These are phyloP conservation scores for Paraconiothyrium brasiliense DNA, from an alignment of 2,329 filamentous ascomycete genomes.

Conservation along the genomic window DNA sequence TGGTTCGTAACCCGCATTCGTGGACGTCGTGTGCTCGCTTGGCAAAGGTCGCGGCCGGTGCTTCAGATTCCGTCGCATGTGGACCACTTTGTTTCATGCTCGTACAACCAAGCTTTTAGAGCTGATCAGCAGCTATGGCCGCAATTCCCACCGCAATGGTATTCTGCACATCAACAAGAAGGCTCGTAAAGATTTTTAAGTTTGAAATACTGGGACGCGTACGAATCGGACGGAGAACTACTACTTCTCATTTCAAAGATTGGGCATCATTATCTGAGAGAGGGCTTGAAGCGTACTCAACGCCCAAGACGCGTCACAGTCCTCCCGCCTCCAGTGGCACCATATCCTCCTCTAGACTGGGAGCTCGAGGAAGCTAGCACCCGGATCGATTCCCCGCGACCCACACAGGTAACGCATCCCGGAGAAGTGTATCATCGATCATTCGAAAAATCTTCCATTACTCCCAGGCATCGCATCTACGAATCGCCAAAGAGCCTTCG, in stretches of 20 bases:
- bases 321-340: neutral
- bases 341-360: neutral
- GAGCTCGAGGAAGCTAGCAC: neutral
- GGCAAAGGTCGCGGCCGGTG: constrained; percentile 5
- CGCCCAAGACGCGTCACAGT: neutral
- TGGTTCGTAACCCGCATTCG: constrained; percentile 3
- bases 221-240: too few relatives aligned
- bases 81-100: constrained; percentile 7
- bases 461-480: neutral
- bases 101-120: neutral
- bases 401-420: constrained; percentile 4
- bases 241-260: neutral
- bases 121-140: constrained; percentile 1
- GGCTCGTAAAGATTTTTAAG: neutral
- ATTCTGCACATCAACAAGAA: neutral
- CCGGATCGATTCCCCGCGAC: neutral
- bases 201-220: neutral
- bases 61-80: constrained; percentile 12
- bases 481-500: neutral
- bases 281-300: neutral
- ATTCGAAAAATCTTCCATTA: constrained; percentile 4
- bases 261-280: neutral
- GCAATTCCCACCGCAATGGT: neutral
- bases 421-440: neutral
- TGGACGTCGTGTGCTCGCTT: neutral